Conservation (phyloP, 805 yeast genomes). For the Peterozyma toletana region DNA sequence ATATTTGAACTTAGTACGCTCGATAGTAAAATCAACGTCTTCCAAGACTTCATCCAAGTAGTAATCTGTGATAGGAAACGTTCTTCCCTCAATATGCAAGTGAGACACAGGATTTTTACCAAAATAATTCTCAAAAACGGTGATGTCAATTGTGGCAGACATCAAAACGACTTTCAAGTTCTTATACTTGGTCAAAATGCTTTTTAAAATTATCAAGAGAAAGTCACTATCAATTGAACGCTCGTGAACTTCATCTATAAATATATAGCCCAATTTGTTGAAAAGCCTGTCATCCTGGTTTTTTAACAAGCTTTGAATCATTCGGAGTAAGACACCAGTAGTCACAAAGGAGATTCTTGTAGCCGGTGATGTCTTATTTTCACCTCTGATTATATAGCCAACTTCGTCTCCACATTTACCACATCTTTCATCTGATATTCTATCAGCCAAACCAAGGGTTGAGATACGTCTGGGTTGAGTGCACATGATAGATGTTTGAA, state of each 20-base stretch:
- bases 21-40: slow-evolving; percentile 48
- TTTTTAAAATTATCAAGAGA: slow-evolving; percentile 68
- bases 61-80: slow-evolving; percentile 80
- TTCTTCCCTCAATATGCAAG: slow-evolving; percentile 85
- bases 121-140: slow-evolving; percentile 63
- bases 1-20: slow-evolving; percentile 8
- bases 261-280: slow-evolving; percentile 55
- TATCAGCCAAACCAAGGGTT: slow-evolving; percentile 88
- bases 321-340: slow-evolving; percentile 83
- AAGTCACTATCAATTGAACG: slow-evolving; percentile 88
- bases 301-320: slow-evolving; percentile 53
- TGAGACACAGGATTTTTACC: slow-evolving; percentile 41
- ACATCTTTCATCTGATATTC: slow-evolving; percentile 81
- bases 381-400: slow-evolving; percentile 90
- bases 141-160: slow-evolving; percentile 89
- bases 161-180: slow-evolving; percentile 68
- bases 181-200: slow-evolving; percentile 40
- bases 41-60: slow-evolving; percentile 64
- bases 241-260: slow-evolving; percentile 96
- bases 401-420: slow-evolving; percentile 63
- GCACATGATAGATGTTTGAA: slow-evolving; percentile 60
- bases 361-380: slow-evolving; percentile 48
- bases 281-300: slow-evolving; percentile 28
- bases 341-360: slow-evolving; percentile 87
- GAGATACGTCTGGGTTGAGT: slow-evolving; percentile 97